Percentiles rank a stretch among this genome's conserved stretches.
Conservation (phyloP, 192 early-diverging fungal species). For the Diversispora epigaea region DNA sequence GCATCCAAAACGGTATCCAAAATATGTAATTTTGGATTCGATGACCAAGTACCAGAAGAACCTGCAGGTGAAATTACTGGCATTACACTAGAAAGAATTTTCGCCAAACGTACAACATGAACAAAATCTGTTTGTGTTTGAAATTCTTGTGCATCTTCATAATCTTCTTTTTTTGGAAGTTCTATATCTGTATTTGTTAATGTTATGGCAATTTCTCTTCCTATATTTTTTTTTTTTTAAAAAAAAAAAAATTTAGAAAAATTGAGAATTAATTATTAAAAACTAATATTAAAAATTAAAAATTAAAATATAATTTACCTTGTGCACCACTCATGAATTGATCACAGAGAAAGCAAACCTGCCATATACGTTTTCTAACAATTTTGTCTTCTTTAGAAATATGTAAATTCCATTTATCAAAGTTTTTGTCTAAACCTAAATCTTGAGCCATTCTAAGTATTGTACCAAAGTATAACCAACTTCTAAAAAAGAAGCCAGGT, state of each 20-base stretch:
- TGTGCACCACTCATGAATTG: slow-evolving; percentile 36
- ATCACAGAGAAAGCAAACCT: slow-evolving; percentile 38
- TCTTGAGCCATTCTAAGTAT: slow-evolving; percentile 68
- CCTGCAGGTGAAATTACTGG: slow-evolving; percentile 25
- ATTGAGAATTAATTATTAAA: neutral
- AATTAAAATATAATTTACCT: slow-evolving; percentile 1
- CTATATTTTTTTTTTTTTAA: neutral
- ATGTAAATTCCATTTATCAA: slow-evolving; percentile 10
- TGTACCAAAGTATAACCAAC: slow-evolving; percentile 61
- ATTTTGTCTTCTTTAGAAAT: slow-evolving; percentile 18
- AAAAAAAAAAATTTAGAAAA: neutral
- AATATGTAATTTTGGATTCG: slow-evolving; percentile 42
- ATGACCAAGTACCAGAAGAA: slow-evolving; percentile 38
- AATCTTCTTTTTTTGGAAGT: slow-evolving; percentile 25
- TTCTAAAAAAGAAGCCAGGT: slow-evolving; percentile 51
- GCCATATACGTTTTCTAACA: slow-evolving; percentile 30
- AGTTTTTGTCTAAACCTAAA: slow-evolving; percentile 66
- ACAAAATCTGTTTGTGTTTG: slow-evolving; percentile 29
- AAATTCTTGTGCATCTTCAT: slow-evolving; percentile 25
- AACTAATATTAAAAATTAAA: slow-evolving; percentile 4
- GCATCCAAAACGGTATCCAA: slow-evolving; percentile 42
- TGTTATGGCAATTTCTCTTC: slow-evolving; percentile 25
- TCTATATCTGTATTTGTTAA: slow-evolving; percentile 38
- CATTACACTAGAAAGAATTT: slow-evolving; percentile 26
- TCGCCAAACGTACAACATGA: slow-evolving; percentile 18